Conservation (phyloP, 768 basidiomycete species). For the Agrocybe pediades region DNA sequence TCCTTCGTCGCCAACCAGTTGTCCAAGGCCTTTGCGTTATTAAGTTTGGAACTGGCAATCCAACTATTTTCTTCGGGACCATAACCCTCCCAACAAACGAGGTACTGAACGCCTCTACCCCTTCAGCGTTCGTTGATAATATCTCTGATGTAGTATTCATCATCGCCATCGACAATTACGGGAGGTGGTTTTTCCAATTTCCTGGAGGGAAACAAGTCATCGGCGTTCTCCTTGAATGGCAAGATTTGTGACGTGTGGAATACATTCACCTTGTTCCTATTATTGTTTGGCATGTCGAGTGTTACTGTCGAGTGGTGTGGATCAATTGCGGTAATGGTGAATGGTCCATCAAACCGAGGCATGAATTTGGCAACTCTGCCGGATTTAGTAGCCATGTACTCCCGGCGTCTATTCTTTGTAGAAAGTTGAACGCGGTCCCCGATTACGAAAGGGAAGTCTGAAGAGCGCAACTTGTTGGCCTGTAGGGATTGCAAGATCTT, state of each 20-base stretch:
- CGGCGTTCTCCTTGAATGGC: slow-evolving; percentile 29
- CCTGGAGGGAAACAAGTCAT: background rate
- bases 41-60: background rate
- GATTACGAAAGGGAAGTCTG: background rate
- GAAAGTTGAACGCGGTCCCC: slow-evolving; percentile 20
- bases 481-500: slow-evolving; percentile 17
- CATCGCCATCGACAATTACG: background rate
- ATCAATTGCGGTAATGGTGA: slow-evolving; percentile 19
- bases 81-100: background rate
- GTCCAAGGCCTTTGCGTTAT: background rate
- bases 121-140: background rate
- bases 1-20: background rate
- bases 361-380: slow-evolving; percentile 37
- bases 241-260: slow-evolving; percentile 36
- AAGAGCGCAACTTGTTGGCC: slow-evolving; percentile 7
- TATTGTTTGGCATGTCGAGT: slow-evolving; percentile 18
- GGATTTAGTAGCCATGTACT: slow-evolving; percentile 23
- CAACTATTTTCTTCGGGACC: background rate
- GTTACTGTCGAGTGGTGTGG: slow-evolving; percentile 20
- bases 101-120: background rate
- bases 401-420: slow-evolving; percentile 21
- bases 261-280: slow-evolving; percentile 21
- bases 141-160: background rate
- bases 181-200: background rate
- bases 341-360: slow-evolving; percentile 31